Evolutionary conservation across 83 land plant species (phyloP), one percentile per base, ranked within the genome.

Genomic region (Larix sibirica): DNA sequence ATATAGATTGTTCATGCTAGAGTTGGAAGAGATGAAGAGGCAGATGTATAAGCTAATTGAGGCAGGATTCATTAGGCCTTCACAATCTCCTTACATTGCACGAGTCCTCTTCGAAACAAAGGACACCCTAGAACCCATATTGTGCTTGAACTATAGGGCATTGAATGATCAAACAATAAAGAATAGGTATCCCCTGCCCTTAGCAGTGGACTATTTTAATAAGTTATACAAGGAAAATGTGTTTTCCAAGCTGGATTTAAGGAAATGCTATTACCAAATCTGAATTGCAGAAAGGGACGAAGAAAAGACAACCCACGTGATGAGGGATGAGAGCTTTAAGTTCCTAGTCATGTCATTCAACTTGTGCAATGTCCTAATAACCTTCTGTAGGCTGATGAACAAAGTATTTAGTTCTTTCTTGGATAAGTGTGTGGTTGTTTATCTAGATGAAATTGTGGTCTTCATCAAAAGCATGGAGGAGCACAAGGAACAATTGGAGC

Each of bases 241-340:
- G 60, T 0, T 58, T 13, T 58, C 0, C 13, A 58, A 58, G 13
- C 1, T 58, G 60, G 58, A 75, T 10, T 40, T 83, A 23, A n/a
- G 73, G 6, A 78, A 16, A 31, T 60, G 84, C 0, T 83, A 83
- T 62, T 77, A 66, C 13, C 28, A 76, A 42, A 68, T 83, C 0
- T 17, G 79, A 36, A 76, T 83, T 16, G 84, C 80, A 3, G 56
- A 31, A 20, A 50, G 84, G 18, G 84, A 83, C 47, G 70, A 83
- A n/a, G 2, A 54, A 12, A 83, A 83, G 79, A 83, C 79, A 0
- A 83, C 68, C 2, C 76, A 80, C 36, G 69, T 83, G 0, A 83
- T 58, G 2, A 24, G 79, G 2, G 75, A 83, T 62, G 65, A 80
- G 0, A n/a, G 59, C 6, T 83, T 61, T 4, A 69, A 75, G 17